Evolutionary conservation across 192 early-diverging fungal genomes (phyloP).

Genomic region (Irineochytrium annulatum): DNA sequence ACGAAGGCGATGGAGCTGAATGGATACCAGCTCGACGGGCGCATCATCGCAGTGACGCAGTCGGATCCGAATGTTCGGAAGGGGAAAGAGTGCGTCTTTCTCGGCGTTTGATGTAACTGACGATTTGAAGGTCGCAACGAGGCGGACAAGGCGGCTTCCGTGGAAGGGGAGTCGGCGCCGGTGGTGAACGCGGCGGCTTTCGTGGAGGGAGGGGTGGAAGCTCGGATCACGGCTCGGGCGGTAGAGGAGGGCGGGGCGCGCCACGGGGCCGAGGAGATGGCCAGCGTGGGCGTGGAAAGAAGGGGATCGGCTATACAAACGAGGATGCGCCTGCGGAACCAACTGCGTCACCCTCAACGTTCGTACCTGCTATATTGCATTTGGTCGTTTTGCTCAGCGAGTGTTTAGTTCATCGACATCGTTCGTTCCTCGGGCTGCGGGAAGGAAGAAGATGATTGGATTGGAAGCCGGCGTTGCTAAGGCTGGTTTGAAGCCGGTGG

Average conservation of each 20-base stretch:
- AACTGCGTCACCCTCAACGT: not conserved
- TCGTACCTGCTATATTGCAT: not conserved
- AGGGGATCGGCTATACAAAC: not conserved
- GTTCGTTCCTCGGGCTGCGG: constrained; percentile 16
- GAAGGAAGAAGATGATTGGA: not conserved
- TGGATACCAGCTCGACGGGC: constrained; percentile 30
- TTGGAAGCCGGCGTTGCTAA: not conserved
- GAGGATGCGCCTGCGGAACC: not conserved
- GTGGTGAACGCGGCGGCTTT: constrained; percentile 9
- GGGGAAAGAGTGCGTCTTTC: constrained; percentile 1
- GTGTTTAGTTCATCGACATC: not conserved
- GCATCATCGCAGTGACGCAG: constrained; percentile 31
- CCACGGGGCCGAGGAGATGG: not conserved
- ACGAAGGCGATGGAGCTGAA: constrained; percentile 36
- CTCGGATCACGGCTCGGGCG: not conserved
- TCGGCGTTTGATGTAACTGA: not conserved
- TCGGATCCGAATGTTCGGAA: constrained; percentile 43
- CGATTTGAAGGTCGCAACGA: not conserved
- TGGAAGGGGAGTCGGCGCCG: constrained; percentile 10
- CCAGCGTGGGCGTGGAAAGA: not conserved
- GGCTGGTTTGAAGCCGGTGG: not conserved
- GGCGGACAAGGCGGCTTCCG: constrained; percentile 8
- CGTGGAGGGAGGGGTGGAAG: constrained; percentile 2
- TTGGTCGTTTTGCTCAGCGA: not conserved
- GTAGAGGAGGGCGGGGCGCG: not conserved